Conservation (phyloP, 2,329 filamentous ascomycete species). For the Fonsecaea monophora region DNA sequence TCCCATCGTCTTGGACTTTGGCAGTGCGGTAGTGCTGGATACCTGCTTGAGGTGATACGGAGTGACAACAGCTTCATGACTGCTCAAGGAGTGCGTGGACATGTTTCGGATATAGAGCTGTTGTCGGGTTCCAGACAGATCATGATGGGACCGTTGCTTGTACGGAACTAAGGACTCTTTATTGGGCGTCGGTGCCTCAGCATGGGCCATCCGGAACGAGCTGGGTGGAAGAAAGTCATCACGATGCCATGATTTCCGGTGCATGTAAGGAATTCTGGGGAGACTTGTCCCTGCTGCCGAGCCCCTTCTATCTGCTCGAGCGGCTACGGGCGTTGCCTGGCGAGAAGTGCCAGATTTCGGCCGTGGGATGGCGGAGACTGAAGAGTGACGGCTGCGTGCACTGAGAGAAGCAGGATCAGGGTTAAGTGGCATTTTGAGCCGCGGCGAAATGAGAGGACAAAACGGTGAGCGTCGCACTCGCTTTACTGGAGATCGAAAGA, state of each 20-base stretch:
- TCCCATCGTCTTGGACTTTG: conserved; percentile 32
- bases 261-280: not conserved
- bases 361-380: conserved; percentile 29
- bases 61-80: not conserved
- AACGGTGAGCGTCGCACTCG: not conserved
- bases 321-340: conserved; percentile 22
- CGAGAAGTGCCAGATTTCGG: conserved; percentile 30
- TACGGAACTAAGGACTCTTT: conserved; percentile 24
- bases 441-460: conserved; percentile 13
- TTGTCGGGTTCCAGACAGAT: conserved; percentile 28
- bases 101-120: conserved; percentile 27
- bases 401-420: conserved; percentile 22
- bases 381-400: conserved; percentile 26
- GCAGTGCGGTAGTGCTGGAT: conserved; percentile 16
- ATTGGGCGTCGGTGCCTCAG: conserved; percentile 6
- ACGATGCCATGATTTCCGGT: conserved; percentile 26
- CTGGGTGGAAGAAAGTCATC: conserved; percentile 20
- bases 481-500: conserved; percentile 11
- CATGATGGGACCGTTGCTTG: conserved; percentile 19
- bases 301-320: conserved; percentile 1
- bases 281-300: not conserved
- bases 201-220: conserved; percentile 15
- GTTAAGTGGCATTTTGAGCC: conserved; percentile 2
- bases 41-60: conserved; percentile 10
- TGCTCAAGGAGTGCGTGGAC: conserved; percentile 23